Conservation (phyloP, 176 grass and related monocot species). For the Oryza glumipatula region DNA sequence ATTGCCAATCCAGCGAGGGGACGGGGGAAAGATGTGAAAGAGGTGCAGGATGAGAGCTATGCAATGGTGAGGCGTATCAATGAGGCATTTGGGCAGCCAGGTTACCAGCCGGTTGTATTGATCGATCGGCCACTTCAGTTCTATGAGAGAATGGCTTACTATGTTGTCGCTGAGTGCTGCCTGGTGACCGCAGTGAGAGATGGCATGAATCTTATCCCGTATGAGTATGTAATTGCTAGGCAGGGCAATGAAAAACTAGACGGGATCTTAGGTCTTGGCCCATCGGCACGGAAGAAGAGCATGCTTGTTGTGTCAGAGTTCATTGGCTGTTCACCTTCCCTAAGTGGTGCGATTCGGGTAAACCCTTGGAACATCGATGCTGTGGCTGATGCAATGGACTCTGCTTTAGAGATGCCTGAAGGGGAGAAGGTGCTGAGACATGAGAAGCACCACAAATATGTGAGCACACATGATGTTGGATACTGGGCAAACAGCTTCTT, state of each 20-base stretch:
- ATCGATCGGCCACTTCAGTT: constrained; percentile 80
- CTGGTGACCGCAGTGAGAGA: constrained; percentile 92
- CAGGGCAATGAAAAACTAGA: constrained; percentile 81
- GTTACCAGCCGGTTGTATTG: constrained; percentile 79
- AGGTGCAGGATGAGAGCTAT: constrained; percentile 87
- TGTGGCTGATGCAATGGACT: constrained; percentile 88
- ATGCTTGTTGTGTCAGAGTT: constrained; percentile 90
- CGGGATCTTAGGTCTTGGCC: constrained; percentile 57
- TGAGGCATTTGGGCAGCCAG: constrained; percentile 68
- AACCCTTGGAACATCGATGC: constrained; percentile 96
- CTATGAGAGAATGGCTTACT: constrained; percentile 95
- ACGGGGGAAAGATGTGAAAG: constrained; percentile 78
- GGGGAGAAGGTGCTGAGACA: constrained; percentile 79
- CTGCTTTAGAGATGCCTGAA: constrained; percentile 71
- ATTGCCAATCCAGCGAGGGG: constrained; percentile 95
- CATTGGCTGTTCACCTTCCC: constrained; percentile 89
- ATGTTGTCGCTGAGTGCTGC: constrained; percentile 86
- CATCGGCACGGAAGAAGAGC: constrained; percentile 67
- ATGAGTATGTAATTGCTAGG: constrained; percentile 87
- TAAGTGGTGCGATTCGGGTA: constrained; percentile 79
- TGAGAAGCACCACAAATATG: constrained; percentile 87
- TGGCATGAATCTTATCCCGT: constrained; percentile 97
- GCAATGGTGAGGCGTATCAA: constrained; percentile 90
- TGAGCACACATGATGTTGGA: constrained; percentile 87
- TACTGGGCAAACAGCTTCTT: constrained; percentile 97